A percentile compares a stretch with the other conserved stretches of the same genome.
Conservation (phyloP, 2,329 filamentous ascomycete genomes). For the Ophiostoma ulmi region DNA sequence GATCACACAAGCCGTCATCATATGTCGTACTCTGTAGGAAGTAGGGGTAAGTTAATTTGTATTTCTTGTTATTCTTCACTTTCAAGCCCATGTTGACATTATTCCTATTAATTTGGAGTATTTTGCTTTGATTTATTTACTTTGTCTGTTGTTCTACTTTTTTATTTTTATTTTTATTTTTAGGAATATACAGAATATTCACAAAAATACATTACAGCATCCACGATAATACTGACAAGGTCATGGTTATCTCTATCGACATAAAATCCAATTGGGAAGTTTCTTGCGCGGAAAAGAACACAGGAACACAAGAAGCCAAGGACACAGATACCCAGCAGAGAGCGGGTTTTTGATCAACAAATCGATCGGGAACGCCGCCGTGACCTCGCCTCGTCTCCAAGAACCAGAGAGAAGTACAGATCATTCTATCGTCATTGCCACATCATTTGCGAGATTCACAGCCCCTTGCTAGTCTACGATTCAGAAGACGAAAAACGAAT, state of each 20-base stretch:
- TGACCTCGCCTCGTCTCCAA: not conserved
- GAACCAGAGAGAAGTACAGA: not conserved
- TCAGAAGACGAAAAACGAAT: constrained; percentile 1
- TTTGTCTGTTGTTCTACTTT: not conserved
- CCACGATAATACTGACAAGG: no score
- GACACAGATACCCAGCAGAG: not conserved
- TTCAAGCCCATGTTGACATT: no score
- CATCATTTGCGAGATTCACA: constrained; percentile 13
- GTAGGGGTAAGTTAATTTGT: no score
- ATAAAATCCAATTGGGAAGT: not conserved
- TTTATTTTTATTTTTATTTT: not conserved
- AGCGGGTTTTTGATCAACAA: not conserved
- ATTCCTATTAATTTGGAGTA: no score
- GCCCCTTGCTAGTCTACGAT: constrained; percentile 9
- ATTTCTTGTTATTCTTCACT: no score
- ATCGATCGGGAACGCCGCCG: not conserved
- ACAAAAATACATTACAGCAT: not conserved
- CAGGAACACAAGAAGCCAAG: not conserved
- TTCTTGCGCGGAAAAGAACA: not conserved
- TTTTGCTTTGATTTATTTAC: not conserved
- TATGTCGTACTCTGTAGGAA: not conserved
- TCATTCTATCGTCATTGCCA: constrained; percentile 8
- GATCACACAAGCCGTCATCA: constrained; percentile 10
- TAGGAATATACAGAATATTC: not conserved
- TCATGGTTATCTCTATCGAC: not conserved